Base-by-base conservation (phyloP, 2,329 filamentous ascomycete genomes). In the Stemphylium lycopersici region DNA sequence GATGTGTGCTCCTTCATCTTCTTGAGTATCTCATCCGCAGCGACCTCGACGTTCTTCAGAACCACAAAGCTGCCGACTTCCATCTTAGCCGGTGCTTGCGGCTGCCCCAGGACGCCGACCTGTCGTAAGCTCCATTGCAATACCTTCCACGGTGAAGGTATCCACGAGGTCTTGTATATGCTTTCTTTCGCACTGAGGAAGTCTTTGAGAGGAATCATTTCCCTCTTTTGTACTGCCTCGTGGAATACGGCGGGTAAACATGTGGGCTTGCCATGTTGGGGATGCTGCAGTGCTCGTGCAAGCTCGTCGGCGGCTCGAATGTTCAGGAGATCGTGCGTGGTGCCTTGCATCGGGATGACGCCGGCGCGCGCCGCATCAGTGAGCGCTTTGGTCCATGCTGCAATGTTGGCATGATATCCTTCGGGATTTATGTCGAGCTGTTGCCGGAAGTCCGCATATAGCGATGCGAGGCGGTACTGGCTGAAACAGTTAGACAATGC, bases 401-500 rank as follows among this genome's bases (percentile, higher is more conserved):
- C 78, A 37, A 91, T 80, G 72, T 96, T 96, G 38, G 91, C 90
- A 16, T 81, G 78, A 78, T 91, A 96, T 67, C 91, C 91, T 73
- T 96, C 91, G 1, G 91, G 90, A 70, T 96, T 96, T 18, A 90
- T 85, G 34, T 83, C 85, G 66, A 83, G 83, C 63, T 93, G 91
- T 4, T 85, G 77, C 33, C 86, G 81, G 70, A 96, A 96, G 73
- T 96, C 92, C 42, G 91, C 93, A 78, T 96, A 96, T 40, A 96
- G 86, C 4, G 91, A 93, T 11, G 90, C 87, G 11, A 96, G 82
- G 44, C 92, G 90, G 59, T 87, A 84, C 78, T 88, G 91, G 62
- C 73, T 75, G 59, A 37, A 13, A 18, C 15, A 41, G 49, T 67
- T 50, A 67, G 63, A 54, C 33, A 41, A 13, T 52, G 29, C 18